A percentile compares a stretch with the other conserved stretches of the same genome.
phyloP scores from a whole-genome alignment of 1,284 basidiomycete genomes.

The Boletus semigastroideus region DNA sequence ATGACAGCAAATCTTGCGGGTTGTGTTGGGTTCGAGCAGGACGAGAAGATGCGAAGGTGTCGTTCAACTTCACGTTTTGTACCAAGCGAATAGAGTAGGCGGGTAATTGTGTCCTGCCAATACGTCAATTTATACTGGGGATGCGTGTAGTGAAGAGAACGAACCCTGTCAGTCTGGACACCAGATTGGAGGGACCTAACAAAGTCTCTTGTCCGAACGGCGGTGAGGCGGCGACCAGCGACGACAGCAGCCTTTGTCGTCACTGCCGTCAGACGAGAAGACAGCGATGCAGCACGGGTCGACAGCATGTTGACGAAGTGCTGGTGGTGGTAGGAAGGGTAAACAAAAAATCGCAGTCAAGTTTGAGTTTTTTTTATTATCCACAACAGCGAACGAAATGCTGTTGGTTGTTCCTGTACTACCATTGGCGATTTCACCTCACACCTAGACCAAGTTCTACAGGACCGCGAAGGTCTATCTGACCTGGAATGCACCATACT shows the following conservation, averaged over 20 bases:
- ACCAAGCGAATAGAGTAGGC: slow-evolving; percentile 91
- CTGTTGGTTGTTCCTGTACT: slow-evolving; percentile 27
- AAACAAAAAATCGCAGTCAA: too few relatives aligned
- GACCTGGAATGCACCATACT: too few relatives aligned
- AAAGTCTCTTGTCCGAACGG: slow-evolving; percentile 34
- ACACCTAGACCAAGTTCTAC: neutral
- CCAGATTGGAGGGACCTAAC: slow-evolving; percentile 32
- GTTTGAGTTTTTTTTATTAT: too few relatives aligned
- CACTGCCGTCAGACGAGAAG: slow-evolving; percentile 19
- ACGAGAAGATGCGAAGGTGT: slow-evolving; percentile 94
- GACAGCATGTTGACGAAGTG: slow-evolving; percentile 24
- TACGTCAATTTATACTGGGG: slow-evolving; percentile 3
- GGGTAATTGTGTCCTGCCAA: slow-evolving; percentile 84
- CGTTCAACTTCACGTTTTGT: slow-evolving; percentile 95
- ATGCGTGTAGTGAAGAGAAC: slow-evolving; percentile 11
- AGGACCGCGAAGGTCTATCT: neutral
- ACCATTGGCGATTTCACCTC: slow-evolving; percentile 16
- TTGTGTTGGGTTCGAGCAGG: slow-evolving; percentile 78
- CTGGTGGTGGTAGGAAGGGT: neutral
- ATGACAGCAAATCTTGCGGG: slow-evolving; percentile 92
- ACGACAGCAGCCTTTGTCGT: slow-evolving; percentile 38
- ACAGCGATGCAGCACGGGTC: slow-evolving; percentile 20
- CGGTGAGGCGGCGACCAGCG: slow-evolving; percentile 50
- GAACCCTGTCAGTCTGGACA: slow-evolving; percentile 35
- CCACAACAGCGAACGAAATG: slow-evolving; percentile 15